Conservation (phyloP, 208 protist genomes). For the Strigomonas culicis region DNA sequence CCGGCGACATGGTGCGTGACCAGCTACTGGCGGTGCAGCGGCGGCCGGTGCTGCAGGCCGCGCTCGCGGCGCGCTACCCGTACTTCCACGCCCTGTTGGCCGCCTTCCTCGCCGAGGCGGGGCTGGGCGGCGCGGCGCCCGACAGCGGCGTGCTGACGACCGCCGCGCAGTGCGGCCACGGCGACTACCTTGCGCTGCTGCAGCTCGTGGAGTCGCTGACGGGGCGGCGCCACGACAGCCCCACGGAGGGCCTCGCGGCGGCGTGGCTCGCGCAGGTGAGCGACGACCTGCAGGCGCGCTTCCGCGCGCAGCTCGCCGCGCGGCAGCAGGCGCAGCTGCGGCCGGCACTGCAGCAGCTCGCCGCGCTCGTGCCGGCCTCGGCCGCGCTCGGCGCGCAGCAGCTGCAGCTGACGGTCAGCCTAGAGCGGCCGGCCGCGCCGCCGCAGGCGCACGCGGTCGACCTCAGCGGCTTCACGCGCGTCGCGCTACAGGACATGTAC, state of each 20-base stretch:
- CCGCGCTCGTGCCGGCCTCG: not conserved
- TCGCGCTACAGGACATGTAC: slow-evolving; percentile 50
- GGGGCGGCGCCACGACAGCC: not conserved
- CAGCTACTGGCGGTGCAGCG: slow-evolving; percentile 49
- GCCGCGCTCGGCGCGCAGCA: not conserved
- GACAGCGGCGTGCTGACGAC: not conserved
- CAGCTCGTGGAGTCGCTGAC: slow-evolving; percentile 14
- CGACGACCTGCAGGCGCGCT: not conserved
- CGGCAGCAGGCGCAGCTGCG: not conserved
- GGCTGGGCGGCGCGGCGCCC: slow-evolving; percentile 12
- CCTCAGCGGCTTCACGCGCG: slow-evolving; percentile 36
- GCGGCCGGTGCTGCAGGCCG: slow-evolving; percentile 38
- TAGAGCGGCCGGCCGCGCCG: slow-evolving; percentile 16
- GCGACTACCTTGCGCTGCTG: slow-evolving; percentile 17
- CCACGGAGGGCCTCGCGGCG: too few species aligned
- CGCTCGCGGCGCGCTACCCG: slow-evolving; percentile 38
- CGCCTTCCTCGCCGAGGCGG: slow-evolving; percentile 40
- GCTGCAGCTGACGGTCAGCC: not conserved
- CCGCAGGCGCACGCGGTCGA: slow-evolving; percentile 40
- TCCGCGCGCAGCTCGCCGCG: not conserved
- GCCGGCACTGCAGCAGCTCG: not conserved
- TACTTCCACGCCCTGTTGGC: slow-evolving; percentile 45
- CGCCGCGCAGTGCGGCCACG: slow-evolving; percentile 12
- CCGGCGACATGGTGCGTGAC: slow-evolving; percentile 61
- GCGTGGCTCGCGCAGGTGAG: too few species aligned